Evolutionary conservation across 371 early-diverging fungal species (phyloP), one percentile per base, ranked within the genome.

Genomic region (Mortierella sp.): DNA sequence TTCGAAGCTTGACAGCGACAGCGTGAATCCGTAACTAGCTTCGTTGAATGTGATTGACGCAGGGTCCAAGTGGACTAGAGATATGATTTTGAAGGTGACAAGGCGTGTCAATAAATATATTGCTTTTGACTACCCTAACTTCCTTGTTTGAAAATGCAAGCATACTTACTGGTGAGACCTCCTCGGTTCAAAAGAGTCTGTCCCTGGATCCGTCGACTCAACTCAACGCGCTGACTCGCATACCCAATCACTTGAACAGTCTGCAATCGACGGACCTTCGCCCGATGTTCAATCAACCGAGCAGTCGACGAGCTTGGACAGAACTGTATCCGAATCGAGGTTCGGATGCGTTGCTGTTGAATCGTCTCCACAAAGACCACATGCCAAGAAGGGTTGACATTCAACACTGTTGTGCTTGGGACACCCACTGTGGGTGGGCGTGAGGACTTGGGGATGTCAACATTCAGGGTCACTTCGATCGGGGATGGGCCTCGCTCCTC

Each of bases 331-430:
- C 77, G 70, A 42, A 84, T 50, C 38, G 79, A 73, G 2, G 79
- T 58, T 16, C 78, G 79, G 24, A 79, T 68, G 1, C 78, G 50
- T 45, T 77, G 71, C 6, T 78, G 75, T 34, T 76, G 79, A 16
- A 84, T 73, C 13, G 74, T 73, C 47, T 84, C 85, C 16, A 84
- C 63, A 79, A 84, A 84, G 74, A 84, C 77, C n/a, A 79, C 78
- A n/a, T 81, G 85, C 85, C 85, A 84, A 1, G 85, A 81, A 3
- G 85, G 81, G 38, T 84, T 81, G 26, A 84, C 85, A 28, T 77
- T 79, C 48, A 84, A 34, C 0, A 81, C 81, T 2, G 85, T 84
- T 19, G 54, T 73, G 19, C 45, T 75, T 8, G 81, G 79, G 0
- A 55, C 55, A 3, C 79, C 79, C 21, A 75, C 80, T 0, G 74